These are phyloP conservation scores for Nemophila menziesii DNA, from an alignment of 257 asterid species.

Conservation along the genomic window DNA sequence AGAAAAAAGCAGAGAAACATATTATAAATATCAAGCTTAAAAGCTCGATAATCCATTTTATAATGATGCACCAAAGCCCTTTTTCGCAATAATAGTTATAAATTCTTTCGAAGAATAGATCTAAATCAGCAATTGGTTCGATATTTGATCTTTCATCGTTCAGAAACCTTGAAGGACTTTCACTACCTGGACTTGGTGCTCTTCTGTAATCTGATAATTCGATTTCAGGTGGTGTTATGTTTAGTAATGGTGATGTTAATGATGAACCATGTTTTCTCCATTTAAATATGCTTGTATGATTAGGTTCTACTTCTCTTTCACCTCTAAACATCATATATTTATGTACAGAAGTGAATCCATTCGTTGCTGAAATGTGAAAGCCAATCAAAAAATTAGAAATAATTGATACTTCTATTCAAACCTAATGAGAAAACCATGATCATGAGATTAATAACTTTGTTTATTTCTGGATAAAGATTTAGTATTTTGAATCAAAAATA, in stretches of 20 bases:
- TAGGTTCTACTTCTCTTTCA: conserved; percentile 46
- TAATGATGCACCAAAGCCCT: conserved; percentile 94
- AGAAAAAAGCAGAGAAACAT: conserved; percentile 78
- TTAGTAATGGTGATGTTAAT: conserved; percentile 49
- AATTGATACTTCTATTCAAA: no score
- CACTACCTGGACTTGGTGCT: conserved; percentile 78
- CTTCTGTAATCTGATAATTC: conserved; percentile 74
- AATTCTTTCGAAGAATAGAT: conserved; percentile 83
- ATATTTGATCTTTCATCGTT: conserved; percentile 59
- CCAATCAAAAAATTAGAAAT: not conserved
- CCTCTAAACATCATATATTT: conserved; percentile 83
- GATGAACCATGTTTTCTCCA: conserved; percentile 67
- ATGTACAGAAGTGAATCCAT: conserved; percentile 42
- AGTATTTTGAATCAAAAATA: no score
- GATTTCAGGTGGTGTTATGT: conserved; percentile 54
- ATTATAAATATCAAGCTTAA: conserved; percentile 74
- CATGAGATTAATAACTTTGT: no score
- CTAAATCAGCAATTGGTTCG: conserved; percentile 76
- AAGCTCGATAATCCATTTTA: conserved; percentile 84
- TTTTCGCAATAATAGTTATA: conserved; percentile 85
- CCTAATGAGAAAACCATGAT: no score
- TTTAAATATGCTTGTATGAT: conserved; percentile 51
- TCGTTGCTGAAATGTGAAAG: not conserved
- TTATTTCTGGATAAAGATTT: no score
- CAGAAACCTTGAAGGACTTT: conserved; percentile 94